Evolutionary conservation across 805 yeast genomes (phyloP).

Genomic region (Ogataea pilisensis): DNA sequence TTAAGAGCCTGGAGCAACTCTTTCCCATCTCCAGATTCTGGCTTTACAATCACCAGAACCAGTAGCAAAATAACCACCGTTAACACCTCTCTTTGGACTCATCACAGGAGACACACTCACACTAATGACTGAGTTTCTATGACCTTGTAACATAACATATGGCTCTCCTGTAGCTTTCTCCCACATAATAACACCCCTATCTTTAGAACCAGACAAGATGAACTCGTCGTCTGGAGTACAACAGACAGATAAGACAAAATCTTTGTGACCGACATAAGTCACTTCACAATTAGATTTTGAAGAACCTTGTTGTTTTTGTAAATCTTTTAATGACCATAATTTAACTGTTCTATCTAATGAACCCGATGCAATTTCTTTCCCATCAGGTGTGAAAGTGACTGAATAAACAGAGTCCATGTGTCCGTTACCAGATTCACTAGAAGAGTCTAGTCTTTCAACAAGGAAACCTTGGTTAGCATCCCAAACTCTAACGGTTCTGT

Average conservation of each 20-base stretch:
- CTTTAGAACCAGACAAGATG: slow-evolving; percentile 91
- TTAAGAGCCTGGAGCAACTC: slow-evolving; percentile 17
- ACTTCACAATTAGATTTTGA: slow-evolving; percentile 70
- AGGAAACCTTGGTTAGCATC: slow-evolving; percentile 88
- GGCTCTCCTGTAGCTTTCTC: slow-evolving; percentile 90
- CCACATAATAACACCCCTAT: slow-evolving; percentile 97
- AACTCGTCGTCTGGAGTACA: slow-evolving; percentile 90
- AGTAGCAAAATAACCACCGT: slow-evolving; percentile 87
- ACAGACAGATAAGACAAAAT: slow-evolving; percentile 90
- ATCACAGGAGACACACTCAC: slow-evolving; percentile 87
- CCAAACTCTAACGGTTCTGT: slow-evolving; percentile 95
- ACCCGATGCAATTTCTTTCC: slow-evolving; percentile 89
- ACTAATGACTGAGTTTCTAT: slow-evolving; percentile 89
- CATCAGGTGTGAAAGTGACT: slow-evolving; percentile 88
- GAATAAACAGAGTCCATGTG: slow-evolving; percentile 95
- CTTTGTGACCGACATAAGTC: slow-evolving; percentile 93
- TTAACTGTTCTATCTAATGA: slow-evolving; percentile 94
- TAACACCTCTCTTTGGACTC: slow-evolving; percentile 43
- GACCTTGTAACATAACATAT: slow-evolving; percentile 93
- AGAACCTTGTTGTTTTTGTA: slow-evolving; percentile 41
- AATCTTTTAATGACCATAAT: slow-evolving; percentile 83
- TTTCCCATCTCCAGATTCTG: slow-evolving; percentile 89
- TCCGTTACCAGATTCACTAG: slow-evolving; percentile 84
- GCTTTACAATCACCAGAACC: slow-evolving; percentile 98
- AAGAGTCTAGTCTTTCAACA: slow-evolving; percentile 88